phyloP scores from a whole-genome alignment of 805 yeast species.

The Debaryomyces hansenii region DNA sequence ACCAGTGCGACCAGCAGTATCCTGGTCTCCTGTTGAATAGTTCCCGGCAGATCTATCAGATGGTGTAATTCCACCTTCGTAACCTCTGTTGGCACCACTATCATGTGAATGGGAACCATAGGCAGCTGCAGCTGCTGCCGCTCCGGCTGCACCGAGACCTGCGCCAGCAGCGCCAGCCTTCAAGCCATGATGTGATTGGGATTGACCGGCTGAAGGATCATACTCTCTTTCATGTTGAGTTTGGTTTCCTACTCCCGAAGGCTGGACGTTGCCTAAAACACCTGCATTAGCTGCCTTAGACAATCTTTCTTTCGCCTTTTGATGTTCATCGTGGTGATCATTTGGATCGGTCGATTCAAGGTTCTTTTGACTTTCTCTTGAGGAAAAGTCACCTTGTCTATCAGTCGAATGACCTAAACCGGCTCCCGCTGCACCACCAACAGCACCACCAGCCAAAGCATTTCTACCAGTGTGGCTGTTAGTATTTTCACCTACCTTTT shows the following conservation, averaged over 20 bases:
- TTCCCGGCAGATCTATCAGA: too few relatives aligned
- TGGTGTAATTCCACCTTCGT: background rate
- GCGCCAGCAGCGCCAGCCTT: constrained; percentile 4
- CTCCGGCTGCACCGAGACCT: constrained; percentile 6
- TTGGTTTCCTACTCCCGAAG: background rate
- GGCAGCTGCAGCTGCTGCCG: constrained; percentile 6
- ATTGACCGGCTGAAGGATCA: background rate
- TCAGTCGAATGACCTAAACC: background rate
- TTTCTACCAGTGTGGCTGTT: background rate
- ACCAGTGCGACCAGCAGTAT: too few relatives aligned
- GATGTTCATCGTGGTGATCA: constrained; percentile 1
- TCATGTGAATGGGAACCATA: background rate
- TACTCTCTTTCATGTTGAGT: background rate
- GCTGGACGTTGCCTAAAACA: background rate
- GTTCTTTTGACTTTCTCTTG: too few relatives aligned
- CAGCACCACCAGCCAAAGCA: background rate
- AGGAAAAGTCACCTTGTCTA: background rate
- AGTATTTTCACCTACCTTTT: background rate
- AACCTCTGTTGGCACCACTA: background rate
- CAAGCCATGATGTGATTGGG: background rate
- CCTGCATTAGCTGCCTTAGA: constrained; percentile 3
- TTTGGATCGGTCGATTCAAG: background rate
- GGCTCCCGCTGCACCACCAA: constrained; percentile 1
- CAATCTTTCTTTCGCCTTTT: constrained; percentile 3
- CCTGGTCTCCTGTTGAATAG: too few relatives aligned